Percentiles rank a stretch among this genome's conserved stretches.
phyloP scores from a whole-genome alignment of 352 stramenopile species.

The Phytophthora aleatoria region DNA sequence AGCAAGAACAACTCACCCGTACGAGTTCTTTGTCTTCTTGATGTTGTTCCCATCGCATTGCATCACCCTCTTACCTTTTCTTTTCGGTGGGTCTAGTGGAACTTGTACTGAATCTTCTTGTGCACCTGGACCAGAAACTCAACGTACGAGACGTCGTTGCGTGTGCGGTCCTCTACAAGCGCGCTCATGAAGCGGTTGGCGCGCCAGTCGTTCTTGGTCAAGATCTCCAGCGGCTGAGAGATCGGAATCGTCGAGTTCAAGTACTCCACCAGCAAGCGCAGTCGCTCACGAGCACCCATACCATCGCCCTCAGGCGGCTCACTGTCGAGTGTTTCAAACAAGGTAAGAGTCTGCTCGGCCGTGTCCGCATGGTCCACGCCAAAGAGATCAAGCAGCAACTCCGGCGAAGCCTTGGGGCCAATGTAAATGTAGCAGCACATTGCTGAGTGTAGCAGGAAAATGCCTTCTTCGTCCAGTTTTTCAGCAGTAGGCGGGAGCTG shows the following conservation, averaged over 20 bases:
- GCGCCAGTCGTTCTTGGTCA: slow-evolving; percentile 87
- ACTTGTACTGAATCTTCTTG: slow-evolving; percentile 93
- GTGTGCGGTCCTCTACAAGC: slow-evolving; percentile 86
- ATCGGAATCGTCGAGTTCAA: slow-evolving; percentile 85
- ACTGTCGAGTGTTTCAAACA: slow-evolving; percentile 71
- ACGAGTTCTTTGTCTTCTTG: slow-evolving; percentile 14
- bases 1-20: slow-evolving; percentile 6
- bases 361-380: slow-evolving; percentile 82
- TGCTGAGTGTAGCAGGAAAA: slow-evolving; percentile 88
- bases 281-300: slow-evolving; percentile 61
- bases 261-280: slow-evolving; percentile 78
- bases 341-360: slow-evolving; percentile 65
- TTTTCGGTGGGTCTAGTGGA: slow-evolving; percentile 63
- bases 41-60: slow-evolving; percentile 29
- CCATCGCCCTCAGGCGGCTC: slow-evolving; percentile 39
- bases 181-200: slow-evolving; percentile 84
- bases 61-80: slow-evolving; percentile 14
- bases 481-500: slow-evolving; percentile 84
- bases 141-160: slow-evolving; percentile 89
- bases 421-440: slow-evolving; percentile 92
- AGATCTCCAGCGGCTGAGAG: slow-evolving; percentile 81
- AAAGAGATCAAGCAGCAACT: slow-evolving; percentile 85
- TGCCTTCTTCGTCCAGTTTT: slow-evolving; percentile 83
- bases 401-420: slow-evolving; percentile 64
- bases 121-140: slow-evolving; percentile 91